Evolutionary conservation across 2,329 filamentous ascomycete species (phyloP), one percentile per base, ranked within the genome.

Genomic region (Simplicillium aogashimaense): DNA sequence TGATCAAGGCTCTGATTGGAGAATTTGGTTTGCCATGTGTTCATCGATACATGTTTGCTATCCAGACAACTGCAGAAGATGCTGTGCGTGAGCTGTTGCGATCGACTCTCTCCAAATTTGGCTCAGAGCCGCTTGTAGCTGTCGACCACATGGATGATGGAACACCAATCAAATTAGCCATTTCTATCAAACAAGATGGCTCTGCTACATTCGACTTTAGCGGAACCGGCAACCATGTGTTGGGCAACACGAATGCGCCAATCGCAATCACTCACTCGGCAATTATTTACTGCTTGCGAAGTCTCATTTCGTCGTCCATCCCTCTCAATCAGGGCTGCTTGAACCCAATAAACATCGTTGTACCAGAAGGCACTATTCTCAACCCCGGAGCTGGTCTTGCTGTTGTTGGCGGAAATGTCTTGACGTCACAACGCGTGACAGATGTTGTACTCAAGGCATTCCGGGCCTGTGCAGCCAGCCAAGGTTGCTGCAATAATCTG

Each of bases 261-360:
- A 46, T 53, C 18, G 53, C 58, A 40, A 56, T 58, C 43, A 57
- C 55, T 3, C 52, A 59, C 43, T 59, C 55, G 4, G 86, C 85
- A 37, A 89, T 92, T 53, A 90, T 92, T 54, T 94, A 94, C 68
- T 87, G 83, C 50, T 69, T 94, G 11, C 78, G 86, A 35, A 86
- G 81, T 52, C 71, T 94, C 43, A 87, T 94, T 51, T 79, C 75
- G 30, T 77, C 86, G 47, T 84, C 90, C 49, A 89, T 94, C 12
- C 87, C 86, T 0, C 72, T 94, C 4, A 94, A 94, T 63, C 86
- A 94, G 61, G 86, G 86, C 47, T 94, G 86, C 47, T 67, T 92
- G 3, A 76, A 76, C 37, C 86, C 86, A 1, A 84, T 92, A 50
- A 72, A 78, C 40, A 82, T 92, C 53, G 68, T 70, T 36, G 87